A percentile compares a stretch with the other conserved stretches of the same genome.
phyloP scores from a whole-genome alignment of 2,329 filamentous ascomycete genomes.

The Botrytis aclada region DNA sequence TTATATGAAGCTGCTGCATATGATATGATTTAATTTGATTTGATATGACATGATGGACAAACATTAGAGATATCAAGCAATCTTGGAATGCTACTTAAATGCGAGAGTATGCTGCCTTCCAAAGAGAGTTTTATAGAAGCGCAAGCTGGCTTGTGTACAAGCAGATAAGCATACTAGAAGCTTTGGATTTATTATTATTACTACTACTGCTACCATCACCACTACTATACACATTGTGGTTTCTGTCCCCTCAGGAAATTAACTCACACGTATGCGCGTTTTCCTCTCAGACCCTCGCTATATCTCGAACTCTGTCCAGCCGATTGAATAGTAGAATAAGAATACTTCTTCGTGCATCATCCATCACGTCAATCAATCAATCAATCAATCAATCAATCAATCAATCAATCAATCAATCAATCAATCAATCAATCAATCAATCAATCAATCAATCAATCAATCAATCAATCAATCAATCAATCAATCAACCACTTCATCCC shows the following conservation, averaged over 20 bases:
- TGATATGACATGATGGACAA: background rate
- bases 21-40: background rate
- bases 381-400: background rate
- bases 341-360: background rate
- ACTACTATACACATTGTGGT: background rate
- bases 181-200: background rate
- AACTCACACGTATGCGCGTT: too few relatives aligned
- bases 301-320: background rate
- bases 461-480: background rate
- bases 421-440: background rate
- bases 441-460: background rate
- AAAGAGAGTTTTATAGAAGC: background rate
- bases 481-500: background rate
- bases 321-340: background rate
- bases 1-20: too few relatives aligned
- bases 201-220: background rate
- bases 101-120: background rate
- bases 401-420: background rate
- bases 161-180: background rate
- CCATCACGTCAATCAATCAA: background rate
- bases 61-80: background rate
- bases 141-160: background rate
- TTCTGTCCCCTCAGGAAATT: background rate
- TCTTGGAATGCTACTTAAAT: background rate
- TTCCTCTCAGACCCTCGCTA: background rate